Evolutionary conservation across 208 protist genomes (phyloP), one percentile per base, ranked within the genome.

Genomic region (Leishmania aethiopica): DNA sequence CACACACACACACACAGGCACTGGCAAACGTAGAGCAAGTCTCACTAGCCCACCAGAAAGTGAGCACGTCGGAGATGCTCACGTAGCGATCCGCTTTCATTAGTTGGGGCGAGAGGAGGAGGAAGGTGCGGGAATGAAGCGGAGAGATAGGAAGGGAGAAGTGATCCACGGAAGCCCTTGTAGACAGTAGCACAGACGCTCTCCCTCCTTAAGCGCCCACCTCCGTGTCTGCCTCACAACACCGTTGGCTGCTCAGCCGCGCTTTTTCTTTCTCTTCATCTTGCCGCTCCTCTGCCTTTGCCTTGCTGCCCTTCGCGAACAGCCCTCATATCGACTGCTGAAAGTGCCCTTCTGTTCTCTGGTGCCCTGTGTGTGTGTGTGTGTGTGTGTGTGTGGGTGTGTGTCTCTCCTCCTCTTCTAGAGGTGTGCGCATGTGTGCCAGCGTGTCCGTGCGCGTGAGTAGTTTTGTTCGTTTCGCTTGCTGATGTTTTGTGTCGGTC

Each of bases 1-100:
- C 40, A 78, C 42, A 79, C 77, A 78, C 57, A 55, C 57, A 82
- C 72, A 82, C 53, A 22, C 25, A 75, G 49, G 75, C 75, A 69
- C 42, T 40, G 10, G 1, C 77, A 69, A 3, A 40, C 40, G 55
- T 42, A 62, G 57, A n/a, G 57, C 57, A 32, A n/a, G 0, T 62
- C 57, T 62, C 25, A 62, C 25, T 22, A 62, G 25, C 32, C 8
- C 25, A 7, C 7, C 4, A 5, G n/a, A 59, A 17, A 28, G 40
- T 47, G 10, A 17, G 51, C 47, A 40, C 35, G 62, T 45, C 19
- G 67, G 37, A 42, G 42, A 6, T 53, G 28, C 40, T 53, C 42
- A 49, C 22, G 25, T 22, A 74, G 17, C 42, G 8, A 19, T 19
- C 4, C 2, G 37, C 25, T 53, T 71, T 11, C 15, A 47, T 25